A percentile compares a stretch with the other conserved stretches of the same genome.
phyloP scores from a whole-genome alignment of 2,329 filamentous ascomycete genomes.

The Alternaria sp. region DNA sequence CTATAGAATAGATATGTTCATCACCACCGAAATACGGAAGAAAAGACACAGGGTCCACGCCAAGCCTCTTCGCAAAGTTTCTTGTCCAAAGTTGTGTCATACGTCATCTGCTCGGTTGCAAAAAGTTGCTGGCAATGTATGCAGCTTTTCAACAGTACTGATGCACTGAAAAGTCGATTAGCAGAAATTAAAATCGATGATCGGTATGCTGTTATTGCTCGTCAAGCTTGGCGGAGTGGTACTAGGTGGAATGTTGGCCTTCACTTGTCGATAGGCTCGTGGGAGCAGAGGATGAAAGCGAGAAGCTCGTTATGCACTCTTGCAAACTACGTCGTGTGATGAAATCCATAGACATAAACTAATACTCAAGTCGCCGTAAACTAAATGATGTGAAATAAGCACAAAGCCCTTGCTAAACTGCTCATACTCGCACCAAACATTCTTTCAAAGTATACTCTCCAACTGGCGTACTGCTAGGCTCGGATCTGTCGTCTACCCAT shows the following conservation, averaged over 20 bases:
- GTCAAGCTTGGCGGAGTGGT: background rate
- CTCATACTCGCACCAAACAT: background rate
- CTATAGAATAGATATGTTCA: too few species aligned
- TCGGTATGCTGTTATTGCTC: background rate
- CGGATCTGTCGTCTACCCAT: background rate
- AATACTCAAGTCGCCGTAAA: background rate
- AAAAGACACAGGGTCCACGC: constrained; percentile 25
- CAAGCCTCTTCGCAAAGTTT: background rate
- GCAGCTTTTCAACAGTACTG: background rate
- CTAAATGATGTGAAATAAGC: background rate
- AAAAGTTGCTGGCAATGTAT: background rate
- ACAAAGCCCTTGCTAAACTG: background rate
- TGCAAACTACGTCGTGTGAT: background rate
- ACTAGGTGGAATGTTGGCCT: background rate
- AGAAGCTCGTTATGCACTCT: background rate
- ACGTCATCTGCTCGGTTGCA: background rate
- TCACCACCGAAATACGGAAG: too few species aligned
- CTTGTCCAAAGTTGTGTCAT: background rate
- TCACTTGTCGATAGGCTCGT: background rate
- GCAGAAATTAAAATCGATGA: background rate
- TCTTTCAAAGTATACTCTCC: background rate
- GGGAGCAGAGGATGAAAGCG: background rate
- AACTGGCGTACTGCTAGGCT: background rate
- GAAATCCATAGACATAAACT: background rate
- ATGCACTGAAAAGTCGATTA: background rate